Percentiles rank a stretch among this genome's conserved stretches.
phyloP scores from a whole-genome alignment of 176 grass and related monocot species.

The Zoysia japonica region DNA sequence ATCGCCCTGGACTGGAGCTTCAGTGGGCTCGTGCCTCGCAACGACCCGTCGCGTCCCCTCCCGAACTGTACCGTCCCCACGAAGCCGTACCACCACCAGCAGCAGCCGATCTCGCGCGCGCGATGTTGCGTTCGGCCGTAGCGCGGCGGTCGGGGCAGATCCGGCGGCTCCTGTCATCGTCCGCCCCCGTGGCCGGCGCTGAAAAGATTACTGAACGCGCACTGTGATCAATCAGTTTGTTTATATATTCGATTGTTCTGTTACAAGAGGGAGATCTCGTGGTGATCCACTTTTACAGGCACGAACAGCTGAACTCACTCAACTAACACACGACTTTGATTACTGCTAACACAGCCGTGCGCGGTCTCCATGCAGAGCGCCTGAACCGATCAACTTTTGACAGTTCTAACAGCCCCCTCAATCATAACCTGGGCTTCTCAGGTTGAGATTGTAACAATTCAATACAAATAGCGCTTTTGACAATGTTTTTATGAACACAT shows the following conservation, averaged over 20 bases:
- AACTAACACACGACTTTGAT: no score
- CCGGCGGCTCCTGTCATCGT: slow-evolving; percentile 52
- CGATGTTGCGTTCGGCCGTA: slow-evolving; percentile 66
- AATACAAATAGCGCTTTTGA: not conserved
- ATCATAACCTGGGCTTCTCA: not conserved
- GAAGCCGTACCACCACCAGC: not conserved
- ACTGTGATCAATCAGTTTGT: no score
- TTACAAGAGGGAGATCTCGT: no score
- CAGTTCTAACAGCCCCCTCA: not conserved
- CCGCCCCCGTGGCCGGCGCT: slow-evolving; percentile 41
- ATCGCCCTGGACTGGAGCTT: slow-evolving; percentile 22
- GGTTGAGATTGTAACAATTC: not conserved
- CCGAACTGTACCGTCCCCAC: not conserved
- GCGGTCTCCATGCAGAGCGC: no score
- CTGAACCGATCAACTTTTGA: no score
- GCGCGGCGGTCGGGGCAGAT: slow-evolving; percentile 61
- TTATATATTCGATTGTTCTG: no score
- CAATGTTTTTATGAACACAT: not conserved
- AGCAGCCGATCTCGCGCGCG: slow-evolving; percentile 27
- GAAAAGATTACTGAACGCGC: no score
- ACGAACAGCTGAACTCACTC: no score
- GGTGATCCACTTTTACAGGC: no score
- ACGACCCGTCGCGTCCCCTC: not conserved
- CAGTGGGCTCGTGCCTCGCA: slow-evolving; percentile 12
- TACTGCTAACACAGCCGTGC: no score